Conservation (phyloP, 139 green algal species). For the Edaphochlamys debaryana region DNA sequence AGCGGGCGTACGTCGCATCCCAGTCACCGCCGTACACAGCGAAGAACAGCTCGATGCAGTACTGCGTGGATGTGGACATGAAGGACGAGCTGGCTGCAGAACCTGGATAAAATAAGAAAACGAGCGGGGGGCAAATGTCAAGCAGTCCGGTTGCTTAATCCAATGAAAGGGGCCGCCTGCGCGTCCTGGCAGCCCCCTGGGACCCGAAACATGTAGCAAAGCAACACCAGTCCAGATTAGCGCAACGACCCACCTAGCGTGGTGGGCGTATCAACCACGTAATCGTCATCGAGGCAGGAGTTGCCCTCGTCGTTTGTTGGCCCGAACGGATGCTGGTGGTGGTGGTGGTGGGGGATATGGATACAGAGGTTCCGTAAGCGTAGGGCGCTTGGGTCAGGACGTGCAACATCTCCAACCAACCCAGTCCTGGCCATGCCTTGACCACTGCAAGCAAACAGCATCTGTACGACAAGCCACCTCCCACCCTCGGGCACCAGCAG, state of each 20-base stretch:
- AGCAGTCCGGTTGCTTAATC: background rate
- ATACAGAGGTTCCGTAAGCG: too few species aligned
- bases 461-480: too few species aligned
- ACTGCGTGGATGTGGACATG: background rate
- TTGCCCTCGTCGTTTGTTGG: background rate
- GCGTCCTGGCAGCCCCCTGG: too few species aligned
- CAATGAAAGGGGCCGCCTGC: background rate
- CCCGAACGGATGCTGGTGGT: background rate
- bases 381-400: too few species aligned
- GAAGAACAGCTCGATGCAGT: conserved; percentile 6
- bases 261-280: background rate
- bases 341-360: too few species aligned
- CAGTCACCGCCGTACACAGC: background rate
- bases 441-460: too few species aligned
- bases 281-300: background rate
- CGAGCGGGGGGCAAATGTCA: too few species aligned
- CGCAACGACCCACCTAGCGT: background rate
- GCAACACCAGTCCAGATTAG: too few species aligned
- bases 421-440: too few species aligned
- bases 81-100: background rate
- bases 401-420: too few species aligned
- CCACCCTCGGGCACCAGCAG: too few species aligned
- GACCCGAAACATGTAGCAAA: too few species aligned
- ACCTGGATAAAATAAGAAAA: background rate
- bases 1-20: background rate